phyloP scores from a whole-genome alignment of 1,284 basidiomycete species.

The Vanrija sp. region DNA sequence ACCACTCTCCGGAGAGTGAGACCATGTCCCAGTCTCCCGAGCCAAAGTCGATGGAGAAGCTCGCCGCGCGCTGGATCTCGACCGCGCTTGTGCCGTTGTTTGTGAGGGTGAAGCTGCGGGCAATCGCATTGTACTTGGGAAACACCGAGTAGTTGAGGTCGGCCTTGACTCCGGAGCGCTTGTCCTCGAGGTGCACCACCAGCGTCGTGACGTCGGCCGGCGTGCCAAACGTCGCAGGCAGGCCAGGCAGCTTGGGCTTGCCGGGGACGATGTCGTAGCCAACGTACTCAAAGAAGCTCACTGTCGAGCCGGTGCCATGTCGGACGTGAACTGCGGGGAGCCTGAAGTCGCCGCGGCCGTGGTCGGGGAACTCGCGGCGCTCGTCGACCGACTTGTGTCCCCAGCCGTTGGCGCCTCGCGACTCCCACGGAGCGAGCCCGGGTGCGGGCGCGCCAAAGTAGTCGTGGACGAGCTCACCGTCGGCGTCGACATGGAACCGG shows the following conservation, averaged over 20 bases:
- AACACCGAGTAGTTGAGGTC: constrained; percentile 25
- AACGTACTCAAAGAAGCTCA: constrained; percentile 16
- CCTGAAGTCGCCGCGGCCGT: constrained; percentile 25
- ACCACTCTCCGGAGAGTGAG: constrained; percentile 24
- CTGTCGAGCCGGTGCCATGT: constrained; percentile 11
- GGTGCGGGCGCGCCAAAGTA: constrained; percentile 22
- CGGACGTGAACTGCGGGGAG: constrained; percentile 22
- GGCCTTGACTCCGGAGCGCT: constrained; percentile 4
- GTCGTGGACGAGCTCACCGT: constrained; percentile 25
- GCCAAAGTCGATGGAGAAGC: constrained; percentile 20
- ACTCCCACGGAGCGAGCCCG: too few relatives aligned
- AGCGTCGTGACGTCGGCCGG: constrained; percentile 15
- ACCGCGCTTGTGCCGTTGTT: constrained; percentile 15
- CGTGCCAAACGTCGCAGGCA: constrained; percentile 22
- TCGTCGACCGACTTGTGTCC: not conserved
- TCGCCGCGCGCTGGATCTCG: constrained; percentile 17
- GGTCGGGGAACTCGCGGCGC: constrained; percentile 22
- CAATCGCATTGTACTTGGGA: constrained; percentile 12
- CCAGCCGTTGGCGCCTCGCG: not conserved
- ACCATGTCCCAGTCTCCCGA: constrained; percentile 21
- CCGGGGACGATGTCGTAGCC: constrained; percentile 12
- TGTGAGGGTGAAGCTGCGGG: constrained; percentile 10
- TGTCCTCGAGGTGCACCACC: constrained; percentile 18
- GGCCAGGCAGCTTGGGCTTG: constrained; percentile 16
- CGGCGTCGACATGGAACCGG: constrained; percentile 20